Base-by-base conservation (phyloP, 2,329 filamentous ascomycete species). In the Botrytis cinerea region DNA sequence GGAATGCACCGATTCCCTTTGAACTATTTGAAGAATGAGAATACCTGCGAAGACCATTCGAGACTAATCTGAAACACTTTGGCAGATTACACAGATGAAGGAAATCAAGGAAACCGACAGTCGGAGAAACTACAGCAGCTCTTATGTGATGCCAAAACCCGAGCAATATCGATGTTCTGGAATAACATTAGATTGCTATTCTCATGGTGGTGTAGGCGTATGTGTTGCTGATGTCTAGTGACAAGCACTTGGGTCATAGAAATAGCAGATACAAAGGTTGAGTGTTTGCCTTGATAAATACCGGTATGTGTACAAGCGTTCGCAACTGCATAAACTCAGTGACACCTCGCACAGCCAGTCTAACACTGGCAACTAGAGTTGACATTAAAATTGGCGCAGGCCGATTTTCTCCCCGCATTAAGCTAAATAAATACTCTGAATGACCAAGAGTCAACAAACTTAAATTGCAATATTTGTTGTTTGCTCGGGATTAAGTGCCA, bases 381-480 rank as follows among this genome's bases (percentile, higher is more conserved):
- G 18, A 4, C 28, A 35, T 35, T 0, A 35, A 35, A 32, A 60
- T 14, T 32, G 20, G 28, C 4, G 28, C 18, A 35, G 28, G 54
- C 16, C 8, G 8, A 5, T 35, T 60, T 35, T 32, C 57, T 35
- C 9, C 16, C 3, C 2, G 4, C 57, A 22, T 22, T 0, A 60
- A 35, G 22, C 6, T 4, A 9, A 60, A 35, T 0, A 28, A 57
- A 16, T 32, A n/a, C 14, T 28, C 7, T 18, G 1, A 0, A 16
- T 32, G 1, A 3, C 14, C n/a, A 3, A 1, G n/a, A 57, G 25
- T 28, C 51, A 57, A 57, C 51, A 18, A 28, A 28, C 2, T 9
- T 1, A 32, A 28, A 14, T 16, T 18, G 2, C n/a, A 32, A 28
- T 3, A 18, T 7, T 57, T 0, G 0, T 57, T 28, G n/a, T 28